phyloP scores from a whole-genome alignment of 345 rosid species.

The Aquilaria sinensis region DNA sequence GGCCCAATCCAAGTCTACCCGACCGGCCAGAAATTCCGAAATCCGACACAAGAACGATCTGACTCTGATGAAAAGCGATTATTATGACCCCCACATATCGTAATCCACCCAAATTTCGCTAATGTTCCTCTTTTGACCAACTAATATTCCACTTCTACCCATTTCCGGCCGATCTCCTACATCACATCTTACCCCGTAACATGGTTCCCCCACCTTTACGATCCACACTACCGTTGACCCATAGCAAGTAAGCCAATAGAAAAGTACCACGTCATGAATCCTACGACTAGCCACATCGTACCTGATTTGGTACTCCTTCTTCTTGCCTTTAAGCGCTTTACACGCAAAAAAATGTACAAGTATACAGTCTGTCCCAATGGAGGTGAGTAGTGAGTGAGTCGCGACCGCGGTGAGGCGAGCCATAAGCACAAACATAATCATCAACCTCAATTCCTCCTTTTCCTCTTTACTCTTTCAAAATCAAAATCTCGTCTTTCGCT shows the following conservation, averaged over 20 bases:
- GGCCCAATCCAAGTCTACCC: too few relatives aligned
- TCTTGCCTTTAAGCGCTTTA: not conserved
- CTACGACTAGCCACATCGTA: not conserved
- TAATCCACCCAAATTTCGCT: too few relatives aligned
- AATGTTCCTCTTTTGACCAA: too few relatives aligned
- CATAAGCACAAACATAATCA: not conserved
- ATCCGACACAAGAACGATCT: too few relatives aligned
- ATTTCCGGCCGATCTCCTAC: slow-evolving; percentile 10
- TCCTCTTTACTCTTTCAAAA: not conserved
- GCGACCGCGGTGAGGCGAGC: not conserved
- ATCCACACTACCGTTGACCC: not conserved
- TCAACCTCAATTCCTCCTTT: too few relatives aligned
- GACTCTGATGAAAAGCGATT: too few relatives aligned
- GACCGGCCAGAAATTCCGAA: too few relatives aligned
- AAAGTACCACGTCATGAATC: not conserved
- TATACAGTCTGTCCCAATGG: slow-evolving; percentile 8
- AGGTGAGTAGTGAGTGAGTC: not conserved
- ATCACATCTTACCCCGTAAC: not conserved
- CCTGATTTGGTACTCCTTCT: not conserved
- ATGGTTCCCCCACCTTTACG: not conserved
- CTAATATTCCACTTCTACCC: not conserved
- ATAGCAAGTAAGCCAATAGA: not conserved
- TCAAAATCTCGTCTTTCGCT: not conserved
- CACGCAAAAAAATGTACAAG: not conserved
- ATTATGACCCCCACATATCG: too few relatives aligned